These are phyloP conservation scores for Starmerella gropengiesseri DNA, from an alignment of 805 yeast species.

Conservation along the genomic window DNA sequence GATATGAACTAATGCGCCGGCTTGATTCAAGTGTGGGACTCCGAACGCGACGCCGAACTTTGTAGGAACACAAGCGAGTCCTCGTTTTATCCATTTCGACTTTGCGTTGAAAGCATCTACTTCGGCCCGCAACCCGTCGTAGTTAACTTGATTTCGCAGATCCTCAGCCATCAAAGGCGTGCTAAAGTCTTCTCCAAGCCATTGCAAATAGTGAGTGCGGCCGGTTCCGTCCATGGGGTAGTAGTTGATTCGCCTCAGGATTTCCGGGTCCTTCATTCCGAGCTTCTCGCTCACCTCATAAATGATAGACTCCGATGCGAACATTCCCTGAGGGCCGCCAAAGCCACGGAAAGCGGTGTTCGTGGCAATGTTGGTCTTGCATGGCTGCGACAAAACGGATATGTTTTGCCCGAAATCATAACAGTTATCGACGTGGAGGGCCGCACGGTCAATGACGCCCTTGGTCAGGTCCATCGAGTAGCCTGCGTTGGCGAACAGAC, in stretches of 20 bases:
- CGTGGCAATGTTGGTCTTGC: conserved; percentile 38
- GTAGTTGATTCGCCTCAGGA: conserved; percentile 33
- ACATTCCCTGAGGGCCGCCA: conserved; percentile 44
- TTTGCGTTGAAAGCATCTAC: conserved; percentile 34
- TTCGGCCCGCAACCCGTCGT: conserved; percentile 29
- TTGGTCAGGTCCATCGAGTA: conserved; percentile 40
- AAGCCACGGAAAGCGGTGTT: conserved; percentile 42
- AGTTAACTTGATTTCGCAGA: conserved; percentile 32
- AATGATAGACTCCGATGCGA: conserved; percentile 35
- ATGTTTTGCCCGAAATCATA: conserved; percentile 36
- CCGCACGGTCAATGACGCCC: conserved; percentile 41
- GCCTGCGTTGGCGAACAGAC: conserved; percentile 38
- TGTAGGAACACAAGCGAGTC: conserved; percentile 39
- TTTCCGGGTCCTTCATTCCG: conserved; percentile 32
- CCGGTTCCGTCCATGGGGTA: conserved; percentile 26
- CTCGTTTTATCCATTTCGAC: conserved; percentile 39
- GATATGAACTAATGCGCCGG: conserved; percentile 39
- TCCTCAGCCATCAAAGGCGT: conserved; percentile 32
- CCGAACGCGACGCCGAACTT: conserved; percentile 41
- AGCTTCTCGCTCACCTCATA: conserved; percentile 34
- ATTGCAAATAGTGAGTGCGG: conserved; percentile 35
- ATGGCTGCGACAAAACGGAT: conserved; percentile 32
- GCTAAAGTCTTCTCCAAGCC: conserved; percentile 34
- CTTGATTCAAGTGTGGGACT: conserved; percentile 38
- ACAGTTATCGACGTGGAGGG: conserved; percentile 36